A percentile compares a stretch with the other conserved stretches of the same genome.
Conservation (phyloP, 75 land plant species). For the Azolla pinnata region DNA sequence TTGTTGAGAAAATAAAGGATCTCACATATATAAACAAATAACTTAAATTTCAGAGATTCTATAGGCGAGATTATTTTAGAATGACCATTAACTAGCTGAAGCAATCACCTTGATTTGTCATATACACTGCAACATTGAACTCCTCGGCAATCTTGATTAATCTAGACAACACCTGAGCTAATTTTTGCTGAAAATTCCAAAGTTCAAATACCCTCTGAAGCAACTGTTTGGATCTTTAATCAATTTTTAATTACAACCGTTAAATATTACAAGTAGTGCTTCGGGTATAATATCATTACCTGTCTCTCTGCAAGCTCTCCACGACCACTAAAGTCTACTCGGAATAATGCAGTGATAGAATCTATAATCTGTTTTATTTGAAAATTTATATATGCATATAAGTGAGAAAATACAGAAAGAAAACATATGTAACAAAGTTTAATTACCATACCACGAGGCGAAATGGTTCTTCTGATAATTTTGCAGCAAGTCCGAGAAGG, state of each 20-base stretch:
- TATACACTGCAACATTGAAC: constrained; percentile 87
- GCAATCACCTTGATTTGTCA: constrained; percentile 99
- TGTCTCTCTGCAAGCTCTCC: constrained; percentile 97
- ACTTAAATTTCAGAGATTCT: too few species aligned
- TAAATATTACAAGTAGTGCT: not conserved
- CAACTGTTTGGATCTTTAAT: not conserved
- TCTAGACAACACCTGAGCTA: constrained; percentile 91
- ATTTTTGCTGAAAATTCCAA: constrained; percentile 68
- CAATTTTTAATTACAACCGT: not conserved
- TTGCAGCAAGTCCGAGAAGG: constrained; percentile 69
- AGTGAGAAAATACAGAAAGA: not conserved
- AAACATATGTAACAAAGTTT: too few species aligned
- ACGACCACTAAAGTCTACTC: constrained; percentile 93
- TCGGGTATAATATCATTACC: constrained; percentile 31
- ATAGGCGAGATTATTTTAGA: too few species aligned
- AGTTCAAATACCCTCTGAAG: not conserved
- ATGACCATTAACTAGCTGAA: too few species aligned
- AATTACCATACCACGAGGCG: constrained; percentile 88
- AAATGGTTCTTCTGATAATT: constrained; percentile 98
- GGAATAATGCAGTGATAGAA: constrained; percentile 82
- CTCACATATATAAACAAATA: too few species aligned
- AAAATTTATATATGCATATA: too few species aligned
- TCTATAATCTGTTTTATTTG: constrained; percentile 93
- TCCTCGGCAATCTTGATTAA: constrained; percentile 86
- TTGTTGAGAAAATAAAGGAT: too few species aligned